phyloP scores from a whole-genome alignment of 768 basidiomycete genomes.

The Boletus coccyginus region DNA sequence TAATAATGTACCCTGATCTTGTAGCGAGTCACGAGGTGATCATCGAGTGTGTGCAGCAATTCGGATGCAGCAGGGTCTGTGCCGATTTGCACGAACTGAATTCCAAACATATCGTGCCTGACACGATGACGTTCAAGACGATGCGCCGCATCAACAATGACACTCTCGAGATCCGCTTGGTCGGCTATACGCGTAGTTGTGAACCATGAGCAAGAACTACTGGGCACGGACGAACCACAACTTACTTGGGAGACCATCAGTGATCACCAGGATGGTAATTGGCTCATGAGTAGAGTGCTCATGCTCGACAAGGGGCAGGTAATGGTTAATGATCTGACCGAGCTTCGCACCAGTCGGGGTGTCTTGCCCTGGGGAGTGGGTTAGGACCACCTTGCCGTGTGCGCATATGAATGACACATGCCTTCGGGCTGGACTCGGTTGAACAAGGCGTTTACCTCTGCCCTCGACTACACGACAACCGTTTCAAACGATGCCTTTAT shows the following conservation, averaged over 20 bases:
- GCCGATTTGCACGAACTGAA: slow-evolving; percentile 49
- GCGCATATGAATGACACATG: neutral
- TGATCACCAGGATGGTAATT: slow-evolving; percentile 36
- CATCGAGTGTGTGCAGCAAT: slow-evolving; percentile 39
- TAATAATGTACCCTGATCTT: slow-evolving; percentile 28
- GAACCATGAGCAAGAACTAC: neutral
- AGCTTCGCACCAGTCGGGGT: slow-evolving; percentile 40
- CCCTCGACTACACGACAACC: slow-evolving; percentile 15
- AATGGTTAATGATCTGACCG: slow-evolving; percentile 34
- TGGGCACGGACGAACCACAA: neutral
- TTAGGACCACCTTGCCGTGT: neutral
- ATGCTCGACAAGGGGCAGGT: slow-evolving; percentile 33
- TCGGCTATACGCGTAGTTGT: slow-evolving; percentile 21
- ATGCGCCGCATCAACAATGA: slow-evolving; percentile 37
- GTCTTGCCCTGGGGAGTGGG: slow-evolving; percentile 25
- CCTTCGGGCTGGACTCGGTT: slow-evolving; percentile 26
- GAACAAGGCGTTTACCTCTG: slow-evolving; percentile 24
- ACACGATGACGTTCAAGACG: slow-evolving; percentile 37
- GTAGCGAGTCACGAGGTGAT: slow-evolving; percentile 33
- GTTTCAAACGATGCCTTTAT: neutral
- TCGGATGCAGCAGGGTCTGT: slow-evolving; percentile 36
- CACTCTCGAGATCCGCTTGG: slow-evolving; percentile 23
- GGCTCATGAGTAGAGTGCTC: slow-evolving; percentile 33
- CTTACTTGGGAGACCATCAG: slow-evolving; percentile 41
- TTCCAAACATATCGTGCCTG: slow-evolving; percentile 39